phyloP scores from a whole-genome alignment of 2,329 filamentous ascomycete species.

The Ophiosphaerella korrae region DNA sequence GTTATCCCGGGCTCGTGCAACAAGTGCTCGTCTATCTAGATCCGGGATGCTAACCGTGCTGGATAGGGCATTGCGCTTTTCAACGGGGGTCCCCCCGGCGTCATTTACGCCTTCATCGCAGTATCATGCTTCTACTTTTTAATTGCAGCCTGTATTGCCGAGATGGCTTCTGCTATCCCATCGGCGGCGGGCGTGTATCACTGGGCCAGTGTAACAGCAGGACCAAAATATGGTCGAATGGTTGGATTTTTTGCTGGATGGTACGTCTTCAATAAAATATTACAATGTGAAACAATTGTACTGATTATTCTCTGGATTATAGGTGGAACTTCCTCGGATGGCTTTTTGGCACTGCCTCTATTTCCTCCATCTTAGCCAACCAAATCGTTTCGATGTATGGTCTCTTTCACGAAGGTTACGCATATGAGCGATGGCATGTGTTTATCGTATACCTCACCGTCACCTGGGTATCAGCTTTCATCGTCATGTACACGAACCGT shows the following conservation, averaged over 20 bases:
- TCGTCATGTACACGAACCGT: constrained; percentile 61
- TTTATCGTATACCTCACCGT: constrained; percentile 57
- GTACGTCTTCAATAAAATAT: constrained; percentile 20
- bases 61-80: constrained; percentile 47
- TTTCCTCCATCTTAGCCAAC: constrained; percentile 53
- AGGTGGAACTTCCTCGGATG: constrained; percentile 59
- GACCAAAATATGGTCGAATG: constrained; percentile 52
- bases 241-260: constrained; percentile 58
- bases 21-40: neutral
- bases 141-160: constrained; percentile 57
- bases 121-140: constrained; percentile 58
- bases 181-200: constrained; percentile 56
- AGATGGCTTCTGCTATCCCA: constrained; percentile 54
- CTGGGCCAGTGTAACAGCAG: constrained; percentile 58
- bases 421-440: constrained; percentile 56
- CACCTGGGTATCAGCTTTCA: constrained; percentile 53
- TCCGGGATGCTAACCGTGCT: neutral
- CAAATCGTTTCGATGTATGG: constrained; percentile 56
- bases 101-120: constrained; percentile 56
- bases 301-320: neutral
- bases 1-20: constrained; percentile 7
- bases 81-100: constrained; percentile 54
- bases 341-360: constrained; percentile 53
- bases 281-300: neutral
- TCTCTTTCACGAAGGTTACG: constrained; percentile 54